Base-by-base conservation (phyloP, 495 filamentous ascomycete species). In the Penicillium soppii region DNA sequence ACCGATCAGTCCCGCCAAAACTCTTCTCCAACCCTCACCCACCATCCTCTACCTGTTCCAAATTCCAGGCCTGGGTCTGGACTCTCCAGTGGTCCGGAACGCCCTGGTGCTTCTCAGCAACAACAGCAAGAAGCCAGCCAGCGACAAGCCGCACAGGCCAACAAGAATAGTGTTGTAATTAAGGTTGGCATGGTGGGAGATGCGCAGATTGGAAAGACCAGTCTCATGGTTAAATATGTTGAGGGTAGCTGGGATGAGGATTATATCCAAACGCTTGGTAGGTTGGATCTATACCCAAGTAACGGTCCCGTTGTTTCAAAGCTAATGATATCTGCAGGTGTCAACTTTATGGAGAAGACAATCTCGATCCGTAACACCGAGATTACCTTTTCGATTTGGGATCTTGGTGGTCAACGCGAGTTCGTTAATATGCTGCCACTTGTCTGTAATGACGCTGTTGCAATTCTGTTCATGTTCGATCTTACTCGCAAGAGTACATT, bases 311-410 rank as follows among this genome's bases (percentile, higher is more conserved):
- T 33, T 33, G 2, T 9, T 26, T n/a, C 44, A 23, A n/a, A 17
- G 26, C 33, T 47, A 50, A 58, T 27, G 20, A 16, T n/a, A 21
- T 21, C 0, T 8, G 4, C 48, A 88, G 86, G 86, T 50, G 94
- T 98, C 70, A 98, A 98, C 66, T 98, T 98, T 75, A 98, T 98
- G 94, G 94, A 98, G 70, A 98, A 98, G 75, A 98, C 94, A 9
- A 97, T 98, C 65, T 92, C 88, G 48, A 98, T 98, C 68, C 91
- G 94, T 47, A 97, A 97, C 69, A 98, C 94, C n/a, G 94, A 98
- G 68, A 97, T 98, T 61, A 98, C 94, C 27, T 98, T 98, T 72
- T 95, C 89, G 37, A 98, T 98, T 65, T 98, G 94, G 94, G 94
- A 98, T 79, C 76, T 98, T 29, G 94, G 94, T 59, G 94, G 94